Base-by-base conservation (phyloP, 345 rosid species). In the Salix purpurea region DNA sequence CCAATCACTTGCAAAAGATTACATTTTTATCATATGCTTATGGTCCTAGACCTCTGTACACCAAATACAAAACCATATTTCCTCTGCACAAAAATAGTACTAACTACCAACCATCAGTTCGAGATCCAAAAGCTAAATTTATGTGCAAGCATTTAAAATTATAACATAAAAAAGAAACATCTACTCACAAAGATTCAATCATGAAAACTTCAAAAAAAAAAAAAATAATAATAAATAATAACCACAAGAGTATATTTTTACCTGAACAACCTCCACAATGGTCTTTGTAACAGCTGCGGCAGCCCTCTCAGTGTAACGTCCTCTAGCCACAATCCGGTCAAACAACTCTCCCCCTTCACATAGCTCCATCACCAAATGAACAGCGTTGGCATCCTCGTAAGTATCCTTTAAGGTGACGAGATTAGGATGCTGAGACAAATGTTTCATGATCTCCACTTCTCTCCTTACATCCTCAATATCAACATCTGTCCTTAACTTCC, bases 211-310 rank as follows among this genome's bases (percentile, higher is more conserved):
- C 44, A 40, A 40, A 40, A 40, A 65, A 24, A 34, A n/a, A 0
- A 32, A 32, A 8, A 7, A 21, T 1, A 15, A 5, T n/a, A n/a
- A 65, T 8, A 30, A 6, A 44, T 13, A 62, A 44, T 6, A 52
- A 18, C n/a, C 23, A 19, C 58, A 52, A 52, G 23, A 52, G 10
- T 19, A 24, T 69, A 23, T 42, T 26, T 70, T 46, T 36, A 82
- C 81, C 84, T 82, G 79, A 82, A 82, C 84, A 65, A 82, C 84
- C 76, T 82, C 84, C n/a, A 82, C 81, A 74, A 82, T 82, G 64
- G 84, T 82, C 78, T 77, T 82, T 32, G 84, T 82, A 34, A 82
- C 81, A 3, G 44, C 66, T 66, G 84, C 84, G 71, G 84, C 84
- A 74, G 84, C 84, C 71, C 84, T 78, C 60, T 82, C 84, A 4